Evolutionary conservation across 306 rosid genomes (phyloP), one percentile per base, ranked within the genome.

Genomic region (Ceratonia siliqua): DNA sequence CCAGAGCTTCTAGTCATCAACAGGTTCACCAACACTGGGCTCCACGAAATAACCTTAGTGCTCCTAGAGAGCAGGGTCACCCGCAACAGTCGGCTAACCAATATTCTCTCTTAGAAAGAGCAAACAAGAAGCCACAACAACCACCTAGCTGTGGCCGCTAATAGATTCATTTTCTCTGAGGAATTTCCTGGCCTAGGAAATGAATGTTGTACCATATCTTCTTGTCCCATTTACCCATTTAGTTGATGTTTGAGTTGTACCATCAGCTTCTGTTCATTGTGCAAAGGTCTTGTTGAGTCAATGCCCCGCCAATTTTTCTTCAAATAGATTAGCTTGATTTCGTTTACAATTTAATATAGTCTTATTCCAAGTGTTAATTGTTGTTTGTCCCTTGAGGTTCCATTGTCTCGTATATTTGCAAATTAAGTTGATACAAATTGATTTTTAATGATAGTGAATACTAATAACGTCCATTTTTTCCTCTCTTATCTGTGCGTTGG

Each of bases 31-130:
- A 66, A 74, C 73, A 70, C 46, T 79, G 88, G 89, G 85, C 57
- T 28, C 75, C 88, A 35, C 72, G 55, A 21, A 74, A 69, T 30
- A 57, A 79, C 79, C 65, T 78, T 0, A 21, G 61, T 63, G 30
- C 32, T n/a, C 68, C 79, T 49, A 79, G 86, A 69, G 88, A 84
- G 6, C 67, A 81, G 32, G 83, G 81, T 27, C 85, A 42, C 22
- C 75, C 78, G 39, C 87, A 87, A 38, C 91, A 80, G 33, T 72
- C 83, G 11, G 84, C 85, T 27, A 91, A 94, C 73, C 90, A 66
- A 48, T 94, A 70, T 67, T 50, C 94, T 36, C 63, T 43, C 8
- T 75, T 91, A 73, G 90, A 89, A 71, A 75, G 88, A 72, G 78
- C 84, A n/a, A 74, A 68, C 59, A 65, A 84, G 81, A 71, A 84